Evolutionary conservation across 169 alveolate genomes (phyloP), one percentile per base, ranked within the genome.

Genomic region (Plasmodium malariae): DNA sequence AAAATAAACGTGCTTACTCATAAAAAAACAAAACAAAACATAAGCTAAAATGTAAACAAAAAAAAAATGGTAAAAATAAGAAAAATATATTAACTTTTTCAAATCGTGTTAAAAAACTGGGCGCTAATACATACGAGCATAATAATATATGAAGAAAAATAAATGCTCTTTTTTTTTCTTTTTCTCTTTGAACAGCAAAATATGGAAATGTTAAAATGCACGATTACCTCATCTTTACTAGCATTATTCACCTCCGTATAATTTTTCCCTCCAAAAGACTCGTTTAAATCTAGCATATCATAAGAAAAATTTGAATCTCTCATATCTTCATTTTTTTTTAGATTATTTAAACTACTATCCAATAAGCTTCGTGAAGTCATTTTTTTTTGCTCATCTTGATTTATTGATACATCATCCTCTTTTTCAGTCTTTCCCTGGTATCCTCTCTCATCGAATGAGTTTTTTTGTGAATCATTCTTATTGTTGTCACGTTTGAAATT

Each of bases 251-350:
- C 83, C 30, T 43, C 30, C 45, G n/a, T 67, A 6, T 34, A 1
- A 70, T 48, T 73, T 6, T 26, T 19, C 1, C 36, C 49, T 51
- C 24, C 48, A 9, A 85, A 21, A 1, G 72, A 45, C 21, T 83
- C 83, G 49, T 37, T 83, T 48, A 67, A 83, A 60, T 83, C 80
- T 34, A 83, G 14, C 72, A 83, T 83, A 26, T 83, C 91, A 65
- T 49, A 83, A 12, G 78, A 43, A 34, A n/a, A 34, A 7, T 24
- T 34, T 5, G 45, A 12, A 48, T 48, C 24, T 65, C 40, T 83
- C 49, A 7, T 24, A 24, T 32, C 21, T 28, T 54, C 91, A 0
- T 24, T 49, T 59, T 83, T 65, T 43, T 51, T 40, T 48, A 55
- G 65, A 80, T 4, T 24, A 28, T 49, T 68, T 83, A 51, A 2